phyloP scores from a whole-genome alignment of 1,284 basidiomycete species.

The Ustilago cynodontis region DNA sequence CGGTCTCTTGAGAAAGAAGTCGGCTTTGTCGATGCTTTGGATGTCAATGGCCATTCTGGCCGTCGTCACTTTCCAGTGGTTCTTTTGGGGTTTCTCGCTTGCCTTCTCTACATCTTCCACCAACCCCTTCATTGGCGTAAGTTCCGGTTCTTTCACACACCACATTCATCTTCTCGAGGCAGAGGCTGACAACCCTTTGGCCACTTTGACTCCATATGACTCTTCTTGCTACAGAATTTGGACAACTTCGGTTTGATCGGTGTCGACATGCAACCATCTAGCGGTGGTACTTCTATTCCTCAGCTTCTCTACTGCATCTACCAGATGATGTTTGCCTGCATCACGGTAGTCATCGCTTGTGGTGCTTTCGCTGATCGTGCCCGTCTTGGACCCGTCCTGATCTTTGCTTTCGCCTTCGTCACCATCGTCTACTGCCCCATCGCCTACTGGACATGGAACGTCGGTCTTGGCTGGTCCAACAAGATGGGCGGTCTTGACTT shows the following conservation, averaged over 20 bases:
- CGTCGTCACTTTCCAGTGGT: conserved; percentile 79
- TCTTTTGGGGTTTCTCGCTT: conserved; percentile 70
- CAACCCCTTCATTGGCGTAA: conserved; percentile 72
- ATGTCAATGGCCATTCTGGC: conserved; percentile 82
- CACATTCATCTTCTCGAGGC: neutral
- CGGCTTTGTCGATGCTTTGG: conserved; percentile 92
- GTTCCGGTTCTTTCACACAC: conserved; percentile 6
- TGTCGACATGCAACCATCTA: conserved; percentile 81
- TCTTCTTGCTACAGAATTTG: conserved; percentile 70
- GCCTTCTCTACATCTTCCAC: conserved; percentile 71
- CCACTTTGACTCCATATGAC: neutral
- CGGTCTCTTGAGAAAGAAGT: conserved; percentile 84
- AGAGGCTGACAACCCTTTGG: neutral
- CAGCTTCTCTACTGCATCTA: conserved; percentile 88
- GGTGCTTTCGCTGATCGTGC: conserved; percentile 93
- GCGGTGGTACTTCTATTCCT: conserved; percentile 74
- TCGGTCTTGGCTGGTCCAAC: conserved; percentile 65
- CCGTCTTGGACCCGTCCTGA: conserved; percentile 84
- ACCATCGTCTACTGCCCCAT: conserved; percentile 82
- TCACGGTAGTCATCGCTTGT: conserved; percentile 79
- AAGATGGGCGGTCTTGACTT: conserved; percentile 71
- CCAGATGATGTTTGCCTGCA: conserved; percentile 85
- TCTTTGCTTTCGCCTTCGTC: conserved; percentile 88
- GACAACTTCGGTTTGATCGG: conserved; percentile 84
- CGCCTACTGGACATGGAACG: conserved; percentile 69